Percentiles rank a stretch among this genome's conserved stretches.
Evolutionary conservation across 257 asterid species (phyloP).

Genomic region (Lycium barbarum): DNA sequence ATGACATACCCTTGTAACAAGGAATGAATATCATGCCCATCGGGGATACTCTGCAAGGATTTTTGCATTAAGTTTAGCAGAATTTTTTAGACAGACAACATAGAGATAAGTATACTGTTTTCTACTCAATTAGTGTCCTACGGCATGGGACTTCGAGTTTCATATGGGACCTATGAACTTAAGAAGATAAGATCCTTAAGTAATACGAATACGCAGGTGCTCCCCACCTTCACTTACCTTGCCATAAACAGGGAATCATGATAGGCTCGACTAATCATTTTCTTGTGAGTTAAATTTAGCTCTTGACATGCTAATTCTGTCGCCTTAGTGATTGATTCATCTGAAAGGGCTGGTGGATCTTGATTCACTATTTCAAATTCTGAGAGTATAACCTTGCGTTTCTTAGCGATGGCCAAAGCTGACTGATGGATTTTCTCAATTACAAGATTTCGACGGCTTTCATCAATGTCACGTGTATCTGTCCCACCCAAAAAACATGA

Average conservation of each 20-base stretch:
- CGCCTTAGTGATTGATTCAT: constrained; percentile 66
- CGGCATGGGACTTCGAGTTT: neutral
- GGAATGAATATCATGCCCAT: constrained; percentile 99
- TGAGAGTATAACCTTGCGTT: constrained; percentile 69
- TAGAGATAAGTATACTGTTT: neutral
- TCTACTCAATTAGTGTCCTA: neutral
- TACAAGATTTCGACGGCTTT: constrained; percentile 70
- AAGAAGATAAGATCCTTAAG: neutral
- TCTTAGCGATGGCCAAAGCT: constrained; percentile 61
- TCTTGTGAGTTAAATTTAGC: constrained; percentile 77
- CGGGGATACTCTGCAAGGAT: constrained; percentile 75
- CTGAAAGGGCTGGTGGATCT: constrained; percentile 93
- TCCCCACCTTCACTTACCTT: constrained; percentile 56
- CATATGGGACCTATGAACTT: neutral
- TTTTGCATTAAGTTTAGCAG: neutral
- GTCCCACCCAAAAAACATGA: constrained; percentile 27
- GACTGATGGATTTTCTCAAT: constrained; percentile 71
- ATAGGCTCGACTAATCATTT: constrained; percentile 96
- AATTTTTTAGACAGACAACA: neutral
- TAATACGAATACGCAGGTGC: neutral
- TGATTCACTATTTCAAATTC: constrained; percentile 83
- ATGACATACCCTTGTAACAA: constrained; percentile 80
- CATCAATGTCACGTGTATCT: constrained; percentile 95
- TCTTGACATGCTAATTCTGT: constrained; percentile 78
- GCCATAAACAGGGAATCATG: constrained; percentile 98